Conservation (phyloP, 305 asterid genomes). For the Caryopteris hybrid region DNA sequence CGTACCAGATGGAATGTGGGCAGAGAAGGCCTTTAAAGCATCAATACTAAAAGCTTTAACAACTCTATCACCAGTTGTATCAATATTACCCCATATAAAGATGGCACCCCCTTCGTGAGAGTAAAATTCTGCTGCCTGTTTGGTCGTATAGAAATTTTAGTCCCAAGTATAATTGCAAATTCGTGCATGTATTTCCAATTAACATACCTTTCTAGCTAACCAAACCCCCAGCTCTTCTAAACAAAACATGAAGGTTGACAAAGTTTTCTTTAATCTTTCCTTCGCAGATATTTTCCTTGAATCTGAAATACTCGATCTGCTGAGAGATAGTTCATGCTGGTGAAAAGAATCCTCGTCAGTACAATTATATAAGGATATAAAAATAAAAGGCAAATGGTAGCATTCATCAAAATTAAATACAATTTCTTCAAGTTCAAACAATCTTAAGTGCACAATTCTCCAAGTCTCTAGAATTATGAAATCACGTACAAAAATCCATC, state of each 20-base stretch:
- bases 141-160: slow-evolving; percentile 11
- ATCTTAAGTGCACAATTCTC: neutral
- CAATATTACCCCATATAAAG: slow-evolving; percentile 43
- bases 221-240: slow-evolving; percentile 63
- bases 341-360: slow-evolving; percentile 15
- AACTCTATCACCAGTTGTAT: slow-evolving; percentile 35
- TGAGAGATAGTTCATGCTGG: slow-evolving; percentile 44
- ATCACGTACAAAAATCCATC: neutral
- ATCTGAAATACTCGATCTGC: slow-evolving; percentile 18
- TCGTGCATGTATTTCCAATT: neutral
- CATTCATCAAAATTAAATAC: neutral
- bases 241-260: slow-evolving; percentile 47
- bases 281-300: slow-evolving; percentile 35
- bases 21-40: slow-evolving; percentile 42
- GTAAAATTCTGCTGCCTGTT: slow-evolving; percentile 64
- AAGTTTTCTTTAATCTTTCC: slow-evolving; percentile 35
- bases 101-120: slow-evolving; percentile 30
- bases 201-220: slow-evolving; percentile 66
- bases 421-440: neutral
- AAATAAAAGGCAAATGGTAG: neutral
- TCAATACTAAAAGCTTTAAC: slow-evolving; percentile 47
- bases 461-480: neutral
- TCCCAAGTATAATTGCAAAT: neutral
- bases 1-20: slow-evolving; percentile 49
- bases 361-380: no score